phyloP scores from a whole-genome alignment of 2,329 filamentous ascomycete species.

The Trichophaea hybrida region DNA sequence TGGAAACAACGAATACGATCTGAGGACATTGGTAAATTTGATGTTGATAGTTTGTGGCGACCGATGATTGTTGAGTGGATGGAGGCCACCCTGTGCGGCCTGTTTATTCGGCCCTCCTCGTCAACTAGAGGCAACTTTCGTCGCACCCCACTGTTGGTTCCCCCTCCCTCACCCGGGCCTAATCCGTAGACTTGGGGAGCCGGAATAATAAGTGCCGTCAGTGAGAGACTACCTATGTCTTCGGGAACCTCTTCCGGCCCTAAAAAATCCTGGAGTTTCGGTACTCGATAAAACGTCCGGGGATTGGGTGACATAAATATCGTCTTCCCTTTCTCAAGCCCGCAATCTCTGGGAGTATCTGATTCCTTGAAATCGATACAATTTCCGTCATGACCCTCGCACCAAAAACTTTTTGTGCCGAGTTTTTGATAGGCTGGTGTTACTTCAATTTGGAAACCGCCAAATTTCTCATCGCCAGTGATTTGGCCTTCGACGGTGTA shows the following conservation, averaged over 20 bases:
- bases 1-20: not conserved
- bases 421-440: constrained; percentile 25
- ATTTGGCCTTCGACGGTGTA: constrained; percentile 37
- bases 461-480: constrained; percentile 33
- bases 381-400: constrained; percentile 10
- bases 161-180: not conserved
- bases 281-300: not conserved
- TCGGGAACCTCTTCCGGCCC: not conserved
- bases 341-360: not conserved
- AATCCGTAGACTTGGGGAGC: not conserved
- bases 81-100: too few species aligned
- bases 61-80: too few species aligned
- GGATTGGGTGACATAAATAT: not conserved
- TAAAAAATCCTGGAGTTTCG: not conserved
- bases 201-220: not conserved
- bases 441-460: constrained; percentile 37
- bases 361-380: not conserved
- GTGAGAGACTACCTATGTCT: not conserved
- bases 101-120: too few species aligned
- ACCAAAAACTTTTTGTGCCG: not conserved
- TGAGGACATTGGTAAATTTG: not conserved
- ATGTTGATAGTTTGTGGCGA: too few species aligned
- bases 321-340: not conserved
- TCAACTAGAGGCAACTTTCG: too few species aligned
- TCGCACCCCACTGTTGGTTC: too few species aligned